phyloP scores from a whole-genome alignment of 2,329 filamentous ascomycete species.

The Plenodomus tracheiphilus region DNA sequence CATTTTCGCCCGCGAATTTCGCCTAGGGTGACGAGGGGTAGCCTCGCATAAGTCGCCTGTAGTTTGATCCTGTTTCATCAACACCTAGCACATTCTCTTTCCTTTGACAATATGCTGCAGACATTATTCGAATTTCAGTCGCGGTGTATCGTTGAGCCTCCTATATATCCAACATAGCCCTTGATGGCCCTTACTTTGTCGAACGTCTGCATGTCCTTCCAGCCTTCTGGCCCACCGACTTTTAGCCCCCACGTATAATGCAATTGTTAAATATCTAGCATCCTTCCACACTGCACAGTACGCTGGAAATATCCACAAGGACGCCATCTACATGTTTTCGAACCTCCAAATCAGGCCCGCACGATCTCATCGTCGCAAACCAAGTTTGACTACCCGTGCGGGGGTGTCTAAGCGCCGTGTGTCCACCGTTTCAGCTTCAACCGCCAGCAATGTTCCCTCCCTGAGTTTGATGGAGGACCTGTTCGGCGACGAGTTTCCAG shows the following conservation, averaged over 20 bases:
- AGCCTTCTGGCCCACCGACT: background rate
- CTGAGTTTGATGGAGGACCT: slow-evolving; percentile 28
- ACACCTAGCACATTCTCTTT: slow-evolving; percentile 6
- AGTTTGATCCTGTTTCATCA: slow-evolving; percentile 8
- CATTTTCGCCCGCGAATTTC: background rate
- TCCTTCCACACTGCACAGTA: background rate
- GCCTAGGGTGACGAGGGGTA: slow-evolving; percentile 8
- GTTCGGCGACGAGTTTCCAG: slow-evolving; percentile 31
- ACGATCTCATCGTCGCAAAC: slow-evolving; percentile 24
- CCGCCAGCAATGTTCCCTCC: slow-evolving; percentile 23
- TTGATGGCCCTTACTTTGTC: background rate
- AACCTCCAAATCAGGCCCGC: slow-evolving; percentile 23
- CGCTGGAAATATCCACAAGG: background rate
- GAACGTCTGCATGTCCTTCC: background rate
- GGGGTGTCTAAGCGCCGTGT: slow-evolving; percentile 27
- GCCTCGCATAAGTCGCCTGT: slow-evolving; percentile 15
- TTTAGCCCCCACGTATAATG: background rate
- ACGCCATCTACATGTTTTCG: slow-evolving; percentile 13
- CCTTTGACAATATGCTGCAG: slow-evolving; percentile 5
- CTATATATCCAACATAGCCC: background rate
- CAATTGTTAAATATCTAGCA: background rate
- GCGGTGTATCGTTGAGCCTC: background rate
- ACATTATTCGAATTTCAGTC: slow-evolving; percentile 1
- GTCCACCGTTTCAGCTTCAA: slow-evolving; percentile 15
- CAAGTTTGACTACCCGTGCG: slow-evolving; percentile 25